These are phyloP conservation scores for Leptographium flavum DNA, from an alignment of 2,329 filamentous ascomycete species.

Conservation along the genomic window DNA sequence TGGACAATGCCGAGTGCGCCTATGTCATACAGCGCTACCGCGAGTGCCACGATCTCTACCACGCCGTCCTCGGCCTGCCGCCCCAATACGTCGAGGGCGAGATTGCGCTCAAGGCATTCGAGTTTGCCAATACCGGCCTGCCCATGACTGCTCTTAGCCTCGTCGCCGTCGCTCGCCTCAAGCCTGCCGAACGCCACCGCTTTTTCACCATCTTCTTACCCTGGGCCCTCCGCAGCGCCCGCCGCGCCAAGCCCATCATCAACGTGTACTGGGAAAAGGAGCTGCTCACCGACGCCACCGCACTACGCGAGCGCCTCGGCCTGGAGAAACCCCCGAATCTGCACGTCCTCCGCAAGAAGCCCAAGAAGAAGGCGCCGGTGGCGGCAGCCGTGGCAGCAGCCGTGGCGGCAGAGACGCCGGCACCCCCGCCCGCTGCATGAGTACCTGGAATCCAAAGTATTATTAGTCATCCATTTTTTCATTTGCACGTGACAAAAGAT, in stretches of 20 bases:
- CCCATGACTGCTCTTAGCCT: constrained; percentile 90
- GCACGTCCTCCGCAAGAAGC: constrained; percentile 53
- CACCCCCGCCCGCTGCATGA: not conserved
- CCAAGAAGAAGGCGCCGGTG: not conserved
- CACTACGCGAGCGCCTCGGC: constrained; percentile 57
- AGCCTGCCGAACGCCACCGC: constrained; percentile 60
- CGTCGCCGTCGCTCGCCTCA: constrained; percentile 74
- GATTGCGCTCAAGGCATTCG: constrained; percentile 93
- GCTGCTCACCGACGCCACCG: constrained; percentile 68
- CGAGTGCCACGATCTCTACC: constrained; percentile 96
- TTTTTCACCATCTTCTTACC: constrained; percentile 70
- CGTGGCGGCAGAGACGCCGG: too few species aligned
- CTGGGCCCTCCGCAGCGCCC: constrained; percentile 79
- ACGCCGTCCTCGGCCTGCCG: constrained; percentile 82
- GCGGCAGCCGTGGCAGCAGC: not conserved
- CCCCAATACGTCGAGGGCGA: constrained; percentile 91
- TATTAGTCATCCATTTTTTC: not conserved
- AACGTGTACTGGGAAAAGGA: constrained; percentile 98
- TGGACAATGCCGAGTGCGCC: constrained; percentile 88
- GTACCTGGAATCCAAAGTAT: not conserved
- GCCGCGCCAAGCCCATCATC: constrained; percentile 64
- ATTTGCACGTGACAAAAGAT: not conserved
- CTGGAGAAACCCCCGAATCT: constrained; percentile 85
- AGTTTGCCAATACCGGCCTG: constrained; percentile 85
- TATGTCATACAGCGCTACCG: constrained; percentile 98